Conservation (phyloP, 306 rosid genomes). For the Fagus sylvatica region DNA sequence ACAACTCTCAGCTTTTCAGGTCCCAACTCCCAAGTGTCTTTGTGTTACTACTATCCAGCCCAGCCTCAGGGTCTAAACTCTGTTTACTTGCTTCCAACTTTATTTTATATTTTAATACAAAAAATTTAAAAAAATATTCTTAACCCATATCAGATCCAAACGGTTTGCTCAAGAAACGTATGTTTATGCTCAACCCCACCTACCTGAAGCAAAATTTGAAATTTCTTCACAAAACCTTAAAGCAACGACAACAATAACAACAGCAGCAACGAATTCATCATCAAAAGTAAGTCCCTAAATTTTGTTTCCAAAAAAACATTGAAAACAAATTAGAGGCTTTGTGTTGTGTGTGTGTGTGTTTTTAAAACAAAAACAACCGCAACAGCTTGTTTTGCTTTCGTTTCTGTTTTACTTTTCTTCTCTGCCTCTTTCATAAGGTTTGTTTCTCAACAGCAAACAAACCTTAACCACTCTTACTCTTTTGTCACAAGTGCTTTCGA, state of each 20-base stretch:
- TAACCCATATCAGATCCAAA: conserved; percentile 29
- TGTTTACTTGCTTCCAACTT: neutral
- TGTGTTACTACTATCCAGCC: neutral
- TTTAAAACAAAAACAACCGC: conserved; percentile 20
- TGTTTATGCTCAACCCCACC: conserved; percentile 35
- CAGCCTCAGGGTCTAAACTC: neutral
- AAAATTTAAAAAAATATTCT: too few relatives aligned
- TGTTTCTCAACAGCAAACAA: conserved; percentile 37
- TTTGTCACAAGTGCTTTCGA: conserved; percentile 25
- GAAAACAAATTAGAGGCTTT: conserved; percentile 6
- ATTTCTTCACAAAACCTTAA: conserved; percentile 21
- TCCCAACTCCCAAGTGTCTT: conserved; percentile 11
- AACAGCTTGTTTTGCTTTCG: conserved; percentile 12
- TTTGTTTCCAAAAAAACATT: conserved; percentile 9
- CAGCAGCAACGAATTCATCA: neutral
- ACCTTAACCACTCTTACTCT: conserved; percentile 37
- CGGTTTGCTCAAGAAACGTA: conserved; percentile 54
- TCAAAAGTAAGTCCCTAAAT: conserved; percentile 4
- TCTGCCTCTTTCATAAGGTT: conserved; percentile 29
- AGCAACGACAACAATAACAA: conserved; percentile 21
- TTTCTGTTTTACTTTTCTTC: conserved; percentile 18
- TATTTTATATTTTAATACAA: neutral
- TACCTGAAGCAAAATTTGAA: conserved; percentile 40
- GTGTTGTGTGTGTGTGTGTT: too few relatives aligned
- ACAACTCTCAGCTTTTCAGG: conserved; percentile 17